These are phyloP conservation scores for Coprinopsis marcescibilis DNA, from an alignment of 768 basidiomycete genomes.

Conservation along the genomic window DNA sequence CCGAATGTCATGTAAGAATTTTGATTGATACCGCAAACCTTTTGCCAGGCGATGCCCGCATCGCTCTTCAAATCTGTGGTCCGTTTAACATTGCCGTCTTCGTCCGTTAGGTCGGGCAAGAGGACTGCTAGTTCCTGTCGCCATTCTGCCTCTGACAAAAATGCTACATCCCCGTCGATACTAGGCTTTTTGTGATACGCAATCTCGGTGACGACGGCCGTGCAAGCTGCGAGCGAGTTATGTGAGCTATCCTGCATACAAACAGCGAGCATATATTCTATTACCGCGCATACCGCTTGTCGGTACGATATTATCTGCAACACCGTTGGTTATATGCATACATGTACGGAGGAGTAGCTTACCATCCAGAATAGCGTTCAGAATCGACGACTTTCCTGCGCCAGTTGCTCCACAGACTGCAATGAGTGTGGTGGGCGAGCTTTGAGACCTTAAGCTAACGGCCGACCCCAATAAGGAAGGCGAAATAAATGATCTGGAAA, in stretches of 20 bases:
- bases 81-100: constrained; percentile 49
- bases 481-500: not conserved
- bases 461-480: constrained; percentile 4
- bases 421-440: constrained; percentile 51
- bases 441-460: constrained; percentile 41
- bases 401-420: constrained; percentile 64
- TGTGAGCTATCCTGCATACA: not conserved
- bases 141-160: constrained; percentile 54
- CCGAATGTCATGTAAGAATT: not conserved
- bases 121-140: constrained; percentile 49
- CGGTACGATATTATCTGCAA: constrained; percentile 55
- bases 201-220: constrained; percentile 60
- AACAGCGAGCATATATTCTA: not conserved
- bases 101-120: constrained; percentile 52
- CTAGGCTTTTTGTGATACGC: constrained; percentile 48
- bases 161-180: constrained; percentile 56
- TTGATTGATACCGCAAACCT: constrained; percentile 27
- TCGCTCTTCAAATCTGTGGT: constrained; percentile 52
- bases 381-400: constrained; percentile 54
- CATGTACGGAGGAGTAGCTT: constrained; percentile 6
- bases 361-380: constrained; percentile 62
- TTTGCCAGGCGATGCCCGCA: constrained; percentile 57
- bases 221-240: constrained; percentile 41
- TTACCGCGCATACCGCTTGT: constrained; percentile 62
- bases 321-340: not conserved